Base-by-base conservation (phyloP, 495 filamentous ascomycete genomes). In the Neurospora sp. region DNA sequence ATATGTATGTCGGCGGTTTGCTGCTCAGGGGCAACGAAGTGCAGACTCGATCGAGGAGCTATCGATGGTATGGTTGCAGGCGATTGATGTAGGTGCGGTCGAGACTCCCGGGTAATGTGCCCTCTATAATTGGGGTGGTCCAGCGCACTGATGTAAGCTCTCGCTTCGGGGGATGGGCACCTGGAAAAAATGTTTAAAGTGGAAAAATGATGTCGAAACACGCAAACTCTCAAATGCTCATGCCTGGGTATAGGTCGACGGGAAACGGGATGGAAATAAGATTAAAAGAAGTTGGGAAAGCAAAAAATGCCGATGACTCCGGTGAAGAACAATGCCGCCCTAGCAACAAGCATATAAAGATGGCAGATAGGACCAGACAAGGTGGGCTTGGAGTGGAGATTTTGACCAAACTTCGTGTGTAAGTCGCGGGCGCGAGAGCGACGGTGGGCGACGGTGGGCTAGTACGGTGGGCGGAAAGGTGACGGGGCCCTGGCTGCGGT, bases 331-430 rank as follows among this genome's bases (percentile, higher is more conserved):
- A 74, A 73, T 72, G 73, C 46, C 72, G 76, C 72, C 74, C 49
- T 27, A 6, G 49, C 49, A 60, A 18, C 54, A 35, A 35, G 54
- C 54, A 37, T 66, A 66, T 66, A 66, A 35, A 66, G 54, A 66
- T 66, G n/a, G 37, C 31, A 74, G 35, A 70, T 70, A 39, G 54
- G 42, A 72, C 71, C 37, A 66, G 54, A 16, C 75, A 76, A 78
- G 77, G 80, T 80, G 79, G 79, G 77, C 72, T 81, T 66, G 54
- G 79, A 78, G 79, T 81, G 79, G 80, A 81, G 80, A 79, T 39
- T 75, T 39, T 72, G 72, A 42, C 44, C 60, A 39, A 39, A 73
- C 38, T 76, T n/a, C 73, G 44, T 66, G 72, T 79, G 72, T 77
- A 79, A 79, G 74, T 75, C 76, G 72, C 69, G 31, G 49, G 70